phyloP scores from a whole-genome alignment of 2,329 filamentous ascomycete genomes.

The Alternaria sp. region DNA sequence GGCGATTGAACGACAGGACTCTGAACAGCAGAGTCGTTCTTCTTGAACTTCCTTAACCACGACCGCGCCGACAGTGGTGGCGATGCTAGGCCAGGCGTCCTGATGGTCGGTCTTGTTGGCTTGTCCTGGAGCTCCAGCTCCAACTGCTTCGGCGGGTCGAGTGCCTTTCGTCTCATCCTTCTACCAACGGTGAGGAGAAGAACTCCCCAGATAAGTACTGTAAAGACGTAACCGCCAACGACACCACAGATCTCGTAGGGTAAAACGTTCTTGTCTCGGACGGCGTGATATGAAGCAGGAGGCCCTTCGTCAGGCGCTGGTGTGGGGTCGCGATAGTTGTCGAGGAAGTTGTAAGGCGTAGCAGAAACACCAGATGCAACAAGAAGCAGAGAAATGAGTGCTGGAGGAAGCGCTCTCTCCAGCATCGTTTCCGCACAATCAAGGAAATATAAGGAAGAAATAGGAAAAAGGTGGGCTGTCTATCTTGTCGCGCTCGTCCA shows the following conservation, averaged over 20 bases:
- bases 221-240: constrained; percentile 81
- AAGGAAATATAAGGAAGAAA: constrained; percentile 17
- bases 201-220: constrained; percentile 75
- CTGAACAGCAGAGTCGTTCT: constrained; percentile 40
- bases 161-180: constrained; percentile 55
- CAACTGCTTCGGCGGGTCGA: constrained; percentile 61
- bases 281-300: constrained; percentile 41
- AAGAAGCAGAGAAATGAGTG: constrained; percentile 41
- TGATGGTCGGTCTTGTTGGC: constrained; percentile 29
- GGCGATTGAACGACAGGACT: constrained; percentile 65
- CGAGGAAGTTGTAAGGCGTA: constrained; percentile 36
- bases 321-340: constrained; percentile 40
- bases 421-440: constrained; percentile 37
- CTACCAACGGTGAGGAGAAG: constrained; percentile 60
- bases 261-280: constrained; percentile 63
- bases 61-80: constrained; percentile 43
- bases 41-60: constrained; percentile 48
- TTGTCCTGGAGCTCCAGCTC: constrained; percentile 67
- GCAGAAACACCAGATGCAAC: constrained; percentile 36
- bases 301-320: constrained; percentile 43
- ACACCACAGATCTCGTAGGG: constrained; percentile 86
- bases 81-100: constrained; percentile 34
- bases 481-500: constrained; percentile 18
- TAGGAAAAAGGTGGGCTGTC: constrained; percentile 16
- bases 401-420: constrained; percentile 34